Conservation (phyloP, 2,329 filamentous ascomycete species). For the Fusarium annulatum region DNA sequence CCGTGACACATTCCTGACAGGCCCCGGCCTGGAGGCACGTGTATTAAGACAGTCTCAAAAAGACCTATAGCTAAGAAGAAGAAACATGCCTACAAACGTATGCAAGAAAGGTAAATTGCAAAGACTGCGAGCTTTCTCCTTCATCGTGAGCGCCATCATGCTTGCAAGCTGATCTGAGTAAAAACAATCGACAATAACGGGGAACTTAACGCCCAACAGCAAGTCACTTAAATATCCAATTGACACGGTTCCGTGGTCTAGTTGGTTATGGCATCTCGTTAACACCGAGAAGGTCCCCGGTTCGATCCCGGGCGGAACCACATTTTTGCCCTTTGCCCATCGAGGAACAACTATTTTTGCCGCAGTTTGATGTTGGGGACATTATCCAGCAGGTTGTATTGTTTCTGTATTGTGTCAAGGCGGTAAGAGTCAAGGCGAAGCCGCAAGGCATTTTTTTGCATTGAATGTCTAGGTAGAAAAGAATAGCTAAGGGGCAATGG, state of each 20-base stretch:
- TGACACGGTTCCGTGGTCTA: slow-evolving; percentile 22
- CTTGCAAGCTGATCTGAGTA: accelerated
- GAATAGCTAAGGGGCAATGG: neutral
- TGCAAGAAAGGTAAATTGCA: accelerated
- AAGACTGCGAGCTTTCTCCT: too few species aligned
- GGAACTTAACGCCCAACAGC: accelerated
- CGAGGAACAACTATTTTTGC: accelerated
- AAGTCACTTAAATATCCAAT: accelerated
- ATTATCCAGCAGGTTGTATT: accelerated
- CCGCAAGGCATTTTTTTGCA: neutral
- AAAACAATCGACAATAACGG: accelerated
- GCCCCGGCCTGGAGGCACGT: too few species aligned
- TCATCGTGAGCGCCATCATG: neutral
- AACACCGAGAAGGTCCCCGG: slow-evolving; percentile 32
- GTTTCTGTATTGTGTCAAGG: too few species aligned
- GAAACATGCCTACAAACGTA: accelerated
- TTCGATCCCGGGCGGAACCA: slow-evolving; percentile 32
- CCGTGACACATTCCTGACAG: neutral
- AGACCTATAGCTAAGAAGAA: neutral
- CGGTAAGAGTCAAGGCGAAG: accelerated
- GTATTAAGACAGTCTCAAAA: too few species aligned
- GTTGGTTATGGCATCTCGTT: slow-evolving; percentile 35
- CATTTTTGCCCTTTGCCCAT: neutral
- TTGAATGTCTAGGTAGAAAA: neutral
- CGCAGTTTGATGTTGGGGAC: too few species aligned